These are phyloP conservation scores for Cephalotrichum gorgonifer DNA, from an alignment of 2,329 filamentous ascomycete species.

Conservation along the genomic window DNA sequence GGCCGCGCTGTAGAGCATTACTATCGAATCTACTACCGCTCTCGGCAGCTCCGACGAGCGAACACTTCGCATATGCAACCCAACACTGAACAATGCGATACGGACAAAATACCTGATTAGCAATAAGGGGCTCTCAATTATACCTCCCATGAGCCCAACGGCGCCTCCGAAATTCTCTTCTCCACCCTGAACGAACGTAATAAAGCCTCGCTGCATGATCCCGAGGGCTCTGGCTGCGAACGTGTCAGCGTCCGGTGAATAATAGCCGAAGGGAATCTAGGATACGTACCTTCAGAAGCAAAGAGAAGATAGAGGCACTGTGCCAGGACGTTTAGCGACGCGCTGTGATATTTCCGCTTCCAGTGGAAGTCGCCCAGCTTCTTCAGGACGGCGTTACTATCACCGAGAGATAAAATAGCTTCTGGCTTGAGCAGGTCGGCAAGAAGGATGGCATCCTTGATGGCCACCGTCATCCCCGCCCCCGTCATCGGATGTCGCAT, in stretches of 20 bases:
- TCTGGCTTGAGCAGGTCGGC: background rate
- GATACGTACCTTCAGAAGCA: background rate
- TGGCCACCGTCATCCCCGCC: background rate
- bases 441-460: background rate
- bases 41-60: no score
- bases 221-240: background rate
- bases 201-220: background rate
- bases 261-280: background rate
- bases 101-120: background rate
- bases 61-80: background rate
- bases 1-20: background rate
- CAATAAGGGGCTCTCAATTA: background rate
- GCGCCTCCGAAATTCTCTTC: background rate
- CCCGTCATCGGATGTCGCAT: background rate
- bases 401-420: background rate
- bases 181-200: background rate
- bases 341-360: background rate
- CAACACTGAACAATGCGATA: background rate
- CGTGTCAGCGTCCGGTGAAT: background rate
- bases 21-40: no score
- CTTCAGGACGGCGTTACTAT: background rate
- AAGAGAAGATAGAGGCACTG: background rate
- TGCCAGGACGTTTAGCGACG: background rate
- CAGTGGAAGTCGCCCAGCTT: background rate
- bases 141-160: background rate